Base-by-base conservation (phyloP, 768 basidiomycete species). In the Leccinum broughii region DNA sequence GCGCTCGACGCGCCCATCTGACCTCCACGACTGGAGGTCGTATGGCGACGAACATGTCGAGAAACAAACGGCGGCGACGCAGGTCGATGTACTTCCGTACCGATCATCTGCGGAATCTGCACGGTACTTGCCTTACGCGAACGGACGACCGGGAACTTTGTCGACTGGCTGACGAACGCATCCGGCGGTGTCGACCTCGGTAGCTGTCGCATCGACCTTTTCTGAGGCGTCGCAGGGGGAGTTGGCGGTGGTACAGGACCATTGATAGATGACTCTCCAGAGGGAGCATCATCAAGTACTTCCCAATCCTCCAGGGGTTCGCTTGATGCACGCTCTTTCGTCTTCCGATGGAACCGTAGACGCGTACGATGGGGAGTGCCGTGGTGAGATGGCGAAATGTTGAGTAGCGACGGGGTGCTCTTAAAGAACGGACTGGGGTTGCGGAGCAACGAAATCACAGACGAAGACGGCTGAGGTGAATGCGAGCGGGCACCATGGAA, bases 401-500 rank as follows among this genome's bases (percentile, higher is more conserved):
- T 74, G 28, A 70, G 63, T 1, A 73, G 50, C 52, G 73, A 74
- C 3, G 73, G 69, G 9, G 73, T 71, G 26, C 74, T 74, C 70
- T 74, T 74, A 28, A 74, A 74, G 52, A 74, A 72, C 7, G 73
- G 74, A 54, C 64, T 75, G 32, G 72, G 74, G 32, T 75, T 75
- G 14, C 73, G 74, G 24, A 74, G 62, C 35, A 74, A 56, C 49
- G 73, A 74, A 49, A 74, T 72, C 22, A 74, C 72, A 0, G 72
- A 74, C n/a, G 74, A 67, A 6, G 74, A 74, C 3, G 74, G 72
- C 26, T 75, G 72, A 52, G 72, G 72, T 4, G 72, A 72, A 0
- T 75, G 67, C 26, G 72, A 74, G 26, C 66, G 71, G 13, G 54
- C 54, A 20, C 61, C 55, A 11, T 73, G 70, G 59, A 74, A 74